Evolutionary conservation across 2,329 filamentous ascomycete species (phyloP), one percentile per base, ranked within the genome.

Genomic region (Fusarium pseudograminearum): DNA sequence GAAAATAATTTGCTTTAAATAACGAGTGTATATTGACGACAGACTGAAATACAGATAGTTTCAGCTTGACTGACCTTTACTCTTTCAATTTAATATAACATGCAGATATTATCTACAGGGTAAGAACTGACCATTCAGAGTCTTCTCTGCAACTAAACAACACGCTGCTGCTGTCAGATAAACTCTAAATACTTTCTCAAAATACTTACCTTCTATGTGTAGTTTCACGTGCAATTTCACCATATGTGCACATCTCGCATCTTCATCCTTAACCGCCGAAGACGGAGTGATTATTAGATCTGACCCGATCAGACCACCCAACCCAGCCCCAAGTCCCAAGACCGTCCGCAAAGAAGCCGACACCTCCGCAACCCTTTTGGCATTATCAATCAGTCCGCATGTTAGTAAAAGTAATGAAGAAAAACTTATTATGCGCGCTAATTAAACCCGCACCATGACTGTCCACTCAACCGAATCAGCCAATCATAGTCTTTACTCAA

Each of bases 391-490:
- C 15, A 20, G 26, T 45, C 33, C 4, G 20, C 15, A 14, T 22
- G n/a, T 28, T 36, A 33, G 47, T n/a, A 24, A 22, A 41, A 36
- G 18, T 18, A 36, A 18, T 12, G 4, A 40, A 40, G 16, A 56
- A 63, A 65, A 55, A 66, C 52, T 50, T 46, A 36, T 58, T 36
- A 56, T 50, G 64, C 67, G 66, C 67, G 51, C 67, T 60, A 57
- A 48, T 63, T 45, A 57, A 65, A 63, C 38, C 60, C 51, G 34
- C 34, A 50, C 38, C 26, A 28, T 41, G 28, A 48, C 46, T 56
- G 63, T 68, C 73, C 72, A 65, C 69, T 75, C 73, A 65, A 58
- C 73, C 73, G 73, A 62, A 69, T 57, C 54, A 56, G 54, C 73
- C 73, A 75, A 75, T 75, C 71, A 63, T 63, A 50, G 63, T 62